A percentile compares a stretch with the other conserved stretches of the same genome.
phyloP scores from a whole-genome alignment of 768 basidiomycete species.

The Mycena capillaripes region DNA sequence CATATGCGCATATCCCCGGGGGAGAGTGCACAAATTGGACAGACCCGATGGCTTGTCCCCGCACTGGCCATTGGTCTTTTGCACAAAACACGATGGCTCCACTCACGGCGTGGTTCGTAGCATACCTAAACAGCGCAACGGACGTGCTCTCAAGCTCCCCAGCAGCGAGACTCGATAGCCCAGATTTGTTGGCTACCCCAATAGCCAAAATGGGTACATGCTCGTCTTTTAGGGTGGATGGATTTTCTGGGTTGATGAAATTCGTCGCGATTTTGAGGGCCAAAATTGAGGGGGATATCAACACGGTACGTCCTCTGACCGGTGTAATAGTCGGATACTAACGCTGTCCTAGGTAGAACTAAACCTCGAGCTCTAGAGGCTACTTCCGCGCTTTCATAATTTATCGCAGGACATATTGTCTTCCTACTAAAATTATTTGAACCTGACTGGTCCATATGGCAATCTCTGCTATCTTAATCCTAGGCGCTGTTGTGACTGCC shows the following conservation, averaged over 20 bases:
- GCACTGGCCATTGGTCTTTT: constrained; percentile 11
- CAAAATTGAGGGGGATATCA: background rate
- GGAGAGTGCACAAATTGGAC: constrained; percentile 9
- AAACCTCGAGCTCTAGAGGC: background rate
- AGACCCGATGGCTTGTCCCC: background rate
- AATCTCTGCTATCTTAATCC: too few species aligned
- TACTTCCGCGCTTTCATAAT: too few species aligned
- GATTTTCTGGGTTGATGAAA: background rate
- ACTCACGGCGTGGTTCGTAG: constrained; percentile 5
- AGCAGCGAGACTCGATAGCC: background rate
- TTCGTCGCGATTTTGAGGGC: background rate
- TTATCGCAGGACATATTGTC: too few species aligned
- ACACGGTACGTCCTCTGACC: background rate
- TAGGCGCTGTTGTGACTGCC: too few species aligned
- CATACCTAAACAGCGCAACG: background rate
- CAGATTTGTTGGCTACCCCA: background rate
- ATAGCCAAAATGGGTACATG: background rate
- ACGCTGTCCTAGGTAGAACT: background rate
- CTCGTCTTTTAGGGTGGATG: constrained; percentile 4
- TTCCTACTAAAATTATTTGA: too few species aligned
- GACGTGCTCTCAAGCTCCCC: background rate
- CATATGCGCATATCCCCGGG: background rate
- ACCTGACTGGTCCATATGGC: too few species aligned
- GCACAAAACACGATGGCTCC: constrained; percentile 13
- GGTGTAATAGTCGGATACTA: background rate